Base-by-base conservation (phyloP, 179 eudicot genomes). In the Sideroxylon spinosum region DNA sequence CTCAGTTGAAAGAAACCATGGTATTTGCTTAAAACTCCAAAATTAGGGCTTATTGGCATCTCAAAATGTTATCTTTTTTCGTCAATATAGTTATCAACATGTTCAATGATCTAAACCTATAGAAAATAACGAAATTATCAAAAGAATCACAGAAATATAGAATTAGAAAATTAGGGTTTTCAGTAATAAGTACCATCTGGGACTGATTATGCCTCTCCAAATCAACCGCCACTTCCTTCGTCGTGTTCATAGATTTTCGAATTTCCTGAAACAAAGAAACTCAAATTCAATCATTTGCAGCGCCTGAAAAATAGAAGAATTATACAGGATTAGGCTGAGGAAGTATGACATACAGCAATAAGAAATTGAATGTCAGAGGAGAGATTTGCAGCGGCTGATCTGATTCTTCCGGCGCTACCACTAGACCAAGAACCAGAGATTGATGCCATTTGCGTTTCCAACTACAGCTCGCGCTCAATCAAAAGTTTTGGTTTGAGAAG, bases 201-300 rank as follows among this genome's bases (percentile, higher is more conserved):
- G 90, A 57, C 61, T 82, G 81, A 73, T 90, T 82, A 23, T 78
- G 85, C 26, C 77, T 84, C 88, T 93, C 97, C 83, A 89, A 79
- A 77, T 88, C 93, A 12, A 93, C 88, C 7, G 91, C 97, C 7
- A 92, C 46, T 6, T 92, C 97, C 81, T 88, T 92, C 87, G 89
- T 81, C 69, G 77, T 66, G n/a, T 2, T 53, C 6, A 88, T 67
- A 12, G 88, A 62, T 76, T 80, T 92, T 28, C 93, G 88, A 62
- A 91, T 90, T 64, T 93, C 97, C 98, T 93, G 81, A 53, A 76
- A 62, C 61, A 65, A 61, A 72, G 22, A 49, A 74, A 28, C 37
- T 1, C 13, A 44, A 64, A 46, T n/a, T 19, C 32, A 44, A 52
- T 7, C 14, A 71, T 7, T 19, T 37, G 16, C 59, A 56, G 11